Conservation (phyloP, 495 filamentous ascomycete species). For the Geopyxis carbonaria region DNA sequence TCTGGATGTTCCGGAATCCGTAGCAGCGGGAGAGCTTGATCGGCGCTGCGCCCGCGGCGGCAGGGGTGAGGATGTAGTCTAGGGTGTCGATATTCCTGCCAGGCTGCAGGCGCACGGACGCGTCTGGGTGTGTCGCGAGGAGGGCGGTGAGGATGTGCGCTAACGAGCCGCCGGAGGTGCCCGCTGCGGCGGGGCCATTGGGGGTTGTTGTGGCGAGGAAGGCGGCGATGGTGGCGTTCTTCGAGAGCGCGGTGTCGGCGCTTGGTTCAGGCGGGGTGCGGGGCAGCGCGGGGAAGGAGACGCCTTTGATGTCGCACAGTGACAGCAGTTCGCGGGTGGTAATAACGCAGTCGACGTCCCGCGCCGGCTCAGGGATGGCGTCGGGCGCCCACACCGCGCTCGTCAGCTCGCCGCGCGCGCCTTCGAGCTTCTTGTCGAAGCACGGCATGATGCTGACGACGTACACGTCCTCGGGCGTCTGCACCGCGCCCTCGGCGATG, state of each 20-base stretch:
- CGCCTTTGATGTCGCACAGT: slow-evolving; percentile 57
- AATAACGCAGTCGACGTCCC: slow-evolving; percentile 95
- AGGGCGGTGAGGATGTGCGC: slow-evolving; percentile 61
- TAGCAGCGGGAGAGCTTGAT: slow-evolving; percentile 83
- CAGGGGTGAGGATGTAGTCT: slow-evolving; percentile 49
- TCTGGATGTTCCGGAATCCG: slow-evolving; percentile 95
- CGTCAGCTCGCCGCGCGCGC: slow-evolving; percentile 81
- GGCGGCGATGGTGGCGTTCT: slow-evolving; percentile 20
- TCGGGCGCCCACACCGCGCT: slow-evolving; percentile 46
- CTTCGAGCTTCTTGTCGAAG: slow-evolving; percentile 98
- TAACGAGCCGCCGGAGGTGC: slow-evolving; percentile 80
- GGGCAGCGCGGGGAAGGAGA: slow-evolving; percentile 54
- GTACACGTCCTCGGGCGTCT: slow-evolving; percentile 60
- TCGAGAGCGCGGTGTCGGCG: slow-evolving; percentile 14
- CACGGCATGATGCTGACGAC: slow-evolving; percentile 93
- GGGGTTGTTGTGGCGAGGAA: slow-evolving; percentile 46
- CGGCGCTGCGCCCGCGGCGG: slow-evolving; percentile 36
- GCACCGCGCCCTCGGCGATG: slow-evolving; percentile 41
- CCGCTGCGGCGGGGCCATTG: slow-evolving; percentile 30
- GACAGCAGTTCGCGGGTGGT: slow-evolving; percentile 84
- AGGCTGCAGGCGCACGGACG: slow-evolving; percentile 45
- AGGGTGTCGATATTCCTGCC: slow-evolving; percentile 83
- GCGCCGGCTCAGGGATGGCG: slow-evolving; percentile 29
- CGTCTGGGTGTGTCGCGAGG: slow-evolving; percentile 48
- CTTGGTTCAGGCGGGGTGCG: slow-evolving; percentile 31